Percentiles rank a stretch among this genome's conserved stretches.
phyloP scores from a whole-genome alignment of 306 rosid genomes.

The Quercus bicolor region DNA sequence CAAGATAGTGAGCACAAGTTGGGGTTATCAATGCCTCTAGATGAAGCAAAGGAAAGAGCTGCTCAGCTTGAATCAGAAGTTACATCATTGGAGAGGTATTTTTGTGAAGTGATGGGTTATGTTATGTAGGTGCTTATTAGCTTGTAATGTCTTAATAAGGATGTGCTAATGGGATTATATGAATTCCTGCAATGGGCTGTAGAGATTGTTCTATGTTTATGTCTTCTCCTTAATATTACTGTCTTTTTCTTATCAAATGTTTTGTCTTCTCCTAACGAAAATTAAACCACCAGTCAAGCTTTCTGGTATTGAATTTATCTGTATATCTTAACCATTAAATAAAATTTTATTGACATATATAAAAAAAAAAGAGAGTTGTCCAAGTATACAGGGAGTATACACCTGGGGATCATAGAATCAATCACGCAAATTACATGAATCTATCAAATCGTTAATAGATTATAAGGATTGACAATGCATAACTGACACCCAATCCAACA shows the following conservation, averaged over 20 bases:
- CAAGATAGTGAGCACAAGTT: conserved; percentile 76
- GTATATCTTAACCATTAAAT: not conserved
- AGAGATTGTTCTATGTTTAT: not conserved
- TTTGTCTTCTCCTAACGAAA: not conserved
- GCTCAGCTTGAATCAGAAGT: conserved; percentile 78
- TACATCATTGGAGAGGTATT: conserved; percentile 75
- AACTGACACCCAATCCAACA: too few relatives aligned
- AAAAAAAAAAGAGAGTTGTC: too few relatives aligned
- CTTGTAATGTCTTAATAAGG: conserved; percentile 4
- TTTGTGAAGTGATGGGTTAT: conserved; percentile 6
- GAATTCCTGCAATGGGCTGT: not conserved
- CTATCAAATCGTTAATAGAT: too few relatives aligned
- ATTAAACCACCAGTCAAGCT: not conserved
- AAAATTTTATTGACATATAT: too few relatives aligned
- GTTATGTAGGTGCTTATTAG: not conserved
- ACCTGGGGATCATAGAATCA: too few relatives aligned
- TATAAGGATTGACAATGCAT: too few relatives aligned
- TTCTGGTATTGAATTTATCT: not conserved
- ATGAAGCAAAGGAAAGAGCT: conserved; percentile 77
- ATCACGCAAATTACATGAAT: too few relatives aligned
- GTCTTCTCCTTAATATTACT: not conserved
- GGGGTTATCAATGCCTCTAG: conserved; percentile 87
- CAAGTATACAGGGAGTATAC: too few relatives aligned
- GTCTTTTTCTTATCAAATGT: not conserved
- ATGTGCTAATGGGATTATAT: not conserved